A percentile compares a stretch with the other conserved stretches of the same genome.
Evolutionary conservation across 179 eudicot species (phyloP).

Genomic region (Heliamphora pulchella): DNA sequence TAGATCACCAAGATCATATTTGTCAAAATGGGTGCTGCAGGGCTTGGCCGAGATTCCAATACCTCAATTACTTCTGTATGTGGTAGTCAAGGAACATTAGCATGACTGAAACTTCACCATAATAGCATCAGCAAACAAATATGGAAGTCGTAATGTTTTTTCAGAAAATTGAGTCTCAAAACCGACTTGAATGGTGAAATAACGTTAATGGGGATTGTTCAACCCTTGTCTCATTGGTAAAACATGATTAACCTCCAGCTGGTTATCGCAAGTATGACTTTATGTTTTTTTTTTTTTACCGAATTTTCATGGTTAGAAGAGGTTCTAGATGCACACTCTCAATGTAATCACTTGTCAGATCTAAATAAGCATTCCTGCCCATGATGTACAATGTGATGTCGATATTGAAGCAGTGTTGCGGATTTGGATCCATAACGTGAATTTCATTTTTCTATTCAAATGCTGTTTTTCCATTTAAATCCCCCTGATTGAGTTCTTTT

Average conservation of each 20-base stretch:
- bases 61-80: background rate
- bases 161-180: background rate
- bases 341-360: background rate
- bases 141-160: background rate
- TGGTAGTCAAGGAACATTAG: background rate
- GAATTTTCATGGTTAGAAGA: too few species aligned
- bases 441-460: background rate
- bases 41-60: too few species aligned
- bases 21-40: too few species aligned
- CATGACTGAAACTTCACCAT: background rate
- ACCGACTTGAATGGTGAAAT: background rate
- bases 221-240: background rate
- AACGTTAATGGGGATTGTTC: background rate
- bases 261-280: background rate
- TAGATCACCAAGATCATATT: too few species aligned
- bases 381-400: background rate
- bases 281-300: too few species aligned
- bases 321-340: background rate
- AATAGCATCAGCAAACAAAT: background rate
- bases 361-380: background rate
- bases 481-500: background rate
- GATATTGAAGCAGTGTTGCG: background rate
- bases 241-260: background rate
- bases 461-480: background rate
- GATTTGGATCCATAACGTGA: background rate